Evolutionary conservation across 2,329 filamentous ascomycete species (phyloP).

Genomic region (Claviceps humidiphila): DNA sequence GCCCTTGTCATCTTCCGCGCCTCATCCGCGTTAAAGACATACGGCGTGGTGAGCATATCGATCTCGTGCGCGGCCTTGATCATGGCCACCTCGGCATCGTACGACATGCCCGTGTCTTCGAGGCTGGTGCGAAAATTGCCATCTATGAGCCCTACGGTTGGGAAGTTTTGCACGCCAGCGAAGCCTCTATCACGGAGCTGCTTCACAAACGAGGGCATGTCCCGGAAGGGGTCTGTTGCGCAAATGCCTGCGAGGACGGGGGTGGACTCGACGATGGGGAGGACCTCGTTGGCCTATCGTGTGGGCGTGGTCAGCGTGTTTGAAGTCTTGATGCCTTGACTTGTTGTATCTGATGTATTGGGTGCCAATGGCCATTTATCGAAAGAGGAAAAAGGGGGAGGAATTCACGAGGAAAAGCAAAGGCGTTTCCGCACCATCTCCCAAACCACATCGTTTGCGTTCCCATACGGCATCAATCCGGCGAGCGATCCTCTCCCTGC

Average conservation of each 20-base stretch:
- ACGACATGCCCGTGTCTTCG: constrained; percentile 62
- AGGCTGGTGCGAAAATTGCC: constrained; percentile 53
- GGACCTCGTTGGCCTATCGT: constrained; percentile 46
- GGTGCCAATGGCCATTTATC: not conserved
- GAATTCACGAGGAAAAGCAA: not conserved
- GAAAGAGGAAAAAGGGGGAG: too few species aligned
- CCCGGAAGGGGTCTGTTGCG: constrained; percentile 55
- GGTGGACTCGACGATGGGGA: constrained; percentile 49
- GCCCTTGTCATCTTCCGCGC: constrained; percentile 47
- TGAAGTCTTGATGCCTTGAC: too few species aligned
- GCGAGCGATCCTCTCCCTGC: constrained; percentile 56
- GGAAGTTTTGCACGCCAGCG: constrained; percentile 60
- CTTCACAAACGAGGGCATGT: constrained; percentile 45
- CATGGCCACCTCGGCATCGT: constrained; percentile 53
- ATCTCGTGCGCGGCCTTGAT: constrained; percentile 44
- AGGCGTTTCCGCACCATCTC: constrained; percentile 40
- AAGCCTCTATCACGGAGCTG: constrained; percentile 52
- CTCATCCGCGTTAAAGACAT: constrained; percentile 53
- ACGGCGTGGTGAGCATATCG: constrained; percentile 54
- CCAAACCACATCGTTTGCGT: constrained; percentile 56
- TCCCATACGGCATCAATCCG: constrained; percentile 57
- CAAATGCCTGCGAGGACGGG: constrained; percentile 60
- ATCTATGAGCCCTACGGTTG: constrained; percentile 59
- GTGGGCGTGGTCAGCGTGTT: too few species aligned
- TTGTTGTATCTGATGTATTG: not conserved